phyloP scores from a whole-genome alignment of 2,329 filamentous ascomycete species.

The Colletotrichum horii region DNA sequence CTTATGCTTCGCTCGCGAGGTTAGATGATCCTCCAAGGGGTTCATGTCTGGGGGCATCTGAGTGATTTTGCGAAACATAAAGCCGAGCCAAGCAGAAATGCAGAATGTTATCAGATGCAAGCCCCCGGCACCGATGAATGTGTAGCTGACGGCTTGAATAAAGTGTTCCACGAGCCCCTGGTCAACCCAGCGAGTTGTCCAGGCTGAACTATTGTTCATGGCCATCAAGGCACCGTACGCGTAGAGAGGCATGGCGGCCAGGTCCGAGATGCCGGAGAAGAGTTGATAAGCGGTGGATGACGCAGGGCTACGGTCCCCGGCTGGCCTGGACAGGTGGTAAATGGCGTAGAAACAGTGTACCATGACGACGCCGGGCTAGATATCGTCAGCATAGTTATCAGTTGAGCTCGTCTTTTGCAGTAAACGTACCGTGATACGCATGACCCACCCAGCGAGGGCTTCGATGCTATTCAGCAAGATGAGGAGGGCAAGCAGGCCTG shows the following conservation, averaged over 20 bases:
- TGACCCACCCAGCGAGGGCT: constrained; percentile 72
- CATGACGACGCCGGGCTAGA: constrained; percentile 76
- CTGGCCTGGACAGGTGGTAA: constrained; percentile 77
- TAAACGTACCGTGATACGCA: constrained; percentile 73
- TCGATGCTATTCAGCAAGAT: constrained; percentile 76
- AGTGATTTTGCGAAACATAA: constrained; percentile 83
- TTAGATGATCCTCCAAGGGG: constrained; percentile 85
- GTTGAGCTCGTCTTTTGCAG: background rate
- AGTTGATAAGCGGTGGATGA: constrained; percentile 90
- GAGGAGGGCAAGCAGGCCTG: constrained; percentile 75
- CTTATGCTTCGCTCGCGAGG: constrained; percentile 75
- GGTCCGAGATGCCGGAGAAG: constrained; percentile 78
- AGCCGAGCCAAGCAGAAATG: constrained; percentile 75
- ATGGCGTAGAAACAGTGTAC: constrained; percentile 78
- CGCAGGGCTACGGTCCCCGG: constrained; percentile 73
- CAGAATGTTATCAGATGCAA: constrained; percentile 74
- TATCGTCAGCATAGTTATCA: constrained; percentile 20
- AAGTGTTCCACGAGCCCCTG: constrained; percentile 63
- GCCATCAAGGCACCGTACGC: constrained; percentile 57
- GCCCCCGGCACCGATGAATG: constrained; percentile 65
- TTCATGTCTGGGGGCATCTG: constrained; percentile 93
- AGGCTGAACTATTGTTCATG: constrained; percentile 51
- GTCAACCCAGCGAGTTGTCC: constrained; percentile 72
- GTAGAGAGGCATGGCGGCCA: constrained; percentile 60
- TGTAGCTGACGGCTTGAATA: constrained; percentile 71